Evolutionary conservation across 495 filamentous ascomycete species (phyloP).

Genomic region (Amorphotheca resinae): DNA sequence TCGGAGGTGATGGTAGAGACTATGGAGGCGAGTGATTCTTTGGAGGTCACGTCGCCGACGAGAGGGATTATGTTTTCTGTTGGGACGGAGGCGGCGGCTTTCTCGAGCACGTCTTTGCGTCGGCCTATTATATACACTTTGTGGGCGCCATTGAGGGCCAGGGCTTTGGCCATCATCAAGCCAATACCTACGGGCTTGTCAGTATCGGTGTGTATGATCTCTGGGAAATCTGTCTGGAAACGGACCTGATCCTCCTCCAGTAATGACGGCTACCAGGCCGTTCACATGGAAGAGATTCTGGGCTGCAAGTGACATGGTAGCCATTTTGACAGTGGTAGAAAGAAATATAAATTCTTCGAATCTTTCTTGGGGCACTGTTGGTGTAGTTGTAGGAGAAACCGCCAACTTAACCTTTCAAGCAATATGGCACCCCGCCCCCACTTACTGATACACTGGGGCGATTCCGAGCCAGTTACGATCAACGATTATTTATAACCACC

Average conservation of each 20-base stretch:
- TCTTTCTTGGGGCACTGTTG: too few species aligned
- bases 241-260: conserved; percentile 45
- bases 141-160: conserved; percentile 48
- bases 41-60: conserved; percentile 53
- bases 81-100: conserved; percentile 22
- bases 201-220: neutral
- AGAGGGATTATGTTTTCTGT: conserved; percentile 42
- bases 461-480: too few species aligned
- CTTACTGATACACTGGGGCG: too few species aligned
- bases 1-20: conserved; percentile 40
- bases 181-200: conserved; percentile 42
- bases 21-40: conserved; percentile 41
- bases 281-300: conserved; percentile 42
- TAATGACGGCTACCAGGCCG: conserved; percentile 48
- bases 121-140: conserved; percentile 62
- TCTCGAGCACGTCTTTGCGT: conserved; percentile 37
- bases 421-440: too few species aligned
- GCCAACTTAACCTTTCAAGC: too few species aligned
- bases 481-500: too few species aligned
- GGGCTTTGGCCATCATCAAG: conserved; percentile 48
- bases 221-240: neutral
- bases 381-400: too few species aligned
- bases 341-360: too few species aligned
- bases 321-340: conserved; percentile 5
- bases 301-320: conserved; percentile 21